phyloP scores from a whole-genome alignment of 306 rosid genomes.

The Senna siamea region DNA sequence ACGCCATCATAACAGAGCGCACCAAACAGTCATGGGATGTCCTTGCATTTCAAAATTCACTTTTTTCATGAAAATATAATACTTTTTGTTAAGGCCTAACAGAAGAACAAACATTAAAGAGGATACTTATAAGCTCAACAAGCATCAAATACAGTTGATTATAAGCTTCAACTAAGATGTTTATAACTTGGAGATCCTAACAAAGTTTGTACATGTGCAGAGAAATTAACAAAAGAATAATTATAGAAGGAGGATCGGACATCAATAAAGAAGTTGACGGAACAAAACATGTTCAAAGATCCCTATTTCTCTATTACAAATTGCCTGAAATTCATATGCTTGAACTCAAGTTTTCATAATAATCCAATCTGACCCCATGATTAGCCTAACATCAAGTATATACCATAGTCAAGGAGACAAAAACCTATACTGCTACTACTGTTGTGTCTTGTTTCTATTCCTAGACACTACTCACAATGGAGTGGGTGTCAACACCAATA shows the following conservation, averaged over 20 bases:
- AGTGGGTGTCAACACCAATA: too few relatives aligned
- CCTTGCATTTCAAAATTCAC: slow-evolving; percentile 16
- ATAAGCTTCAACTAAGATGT: background rate
- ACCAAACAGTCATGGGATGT: slow-evolving; percentile 18
- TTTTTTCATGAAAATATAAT: background rate
- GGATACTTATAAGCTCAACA: background rate
- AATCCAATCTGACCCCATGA: slow-evolving; percentile 23
- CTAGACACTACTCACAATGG: background rate
- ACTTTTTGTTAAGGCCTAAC: background rate
- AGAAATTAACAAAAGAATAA: background rate
- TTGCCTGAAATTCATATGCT: background rate
- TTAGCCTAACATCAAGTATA: background rate
- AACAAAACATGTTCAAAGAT: slow-evolving; percentile 7
- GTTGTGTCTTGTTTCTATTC: background rate
- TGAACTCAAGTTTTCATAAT: slow-evolving; percentile 1
- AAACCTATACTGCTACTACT: background rate
- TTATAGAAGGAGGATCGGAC: background rate
- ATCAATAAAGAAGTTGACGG: background rate
- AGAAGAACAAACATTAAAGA: background rate
- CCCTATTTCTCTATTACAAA: background rate
- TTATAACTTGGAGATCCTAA: background rate
- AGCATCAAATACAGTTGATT: background rate
- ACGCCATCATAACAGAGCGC: slow-evolving; percentile 10
- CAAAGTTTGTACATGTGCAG: background rate
- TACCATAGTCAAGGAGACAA: background rate